Conservation (phyloP, 2,329 filamentous ascomycete species). For the Volutella citrinella region DNA sequence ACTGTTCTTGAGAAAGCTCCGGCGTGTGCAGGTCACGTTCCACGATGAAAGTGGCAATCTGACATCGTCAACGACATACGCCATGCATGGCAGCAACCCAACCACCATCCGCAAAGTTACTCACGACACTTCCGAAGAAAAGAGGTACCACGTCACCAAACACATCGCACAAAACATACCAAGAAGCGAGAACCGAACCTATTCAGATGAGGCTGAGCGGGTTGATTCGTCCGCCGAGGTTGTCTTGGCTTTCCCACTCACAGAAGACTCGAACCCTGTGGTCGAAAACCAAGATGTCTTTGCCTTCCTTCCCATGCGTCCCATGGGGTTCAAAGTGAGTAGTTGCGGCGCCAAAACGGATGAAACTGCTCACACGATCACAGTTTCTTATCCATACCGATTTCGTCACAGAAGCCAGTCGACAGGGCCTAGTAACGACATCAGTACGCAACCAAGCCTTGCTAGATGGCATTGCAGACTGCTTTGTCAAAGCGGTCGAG, state of each 20-base stretch:
- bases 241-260: constrained; percentile 45
- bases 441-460: constrained; percentile 39
- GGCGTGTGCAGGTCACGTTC: constrained; percentile 29
- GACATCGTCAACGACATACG: constrained; percentile 8
- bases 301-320: constrained; percentile 43
- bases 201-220: constrained; percentile 23
- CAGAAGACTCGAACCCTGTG: constrained; percentile 28
- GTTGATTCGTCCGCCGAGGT: constrained; percentile 32
- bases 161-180: constrained; percentile 25
- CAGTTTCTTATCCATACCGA: constrained; percentile 49
- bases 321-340: constrained; percentile 40
- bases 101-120: constrained; percentile 8
- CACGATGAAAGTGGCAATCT: constrained; percentile 17
- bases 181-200: constrained; percentile 33
- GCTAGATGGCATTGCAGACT: constrained; percentile 31
- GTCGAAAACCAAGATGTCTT: constrained; percentile 40
- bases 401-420: constrained; percentile 44
- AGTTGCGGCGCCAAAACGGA: too few species aligned
- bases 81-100: constrained; percentile 9
- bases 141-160: constrained; percentile 27
- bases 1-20: constrained; percentile 41
- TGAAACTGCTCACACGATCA: too few species aligned
- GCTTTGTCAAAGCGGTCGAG: constrained; percentile 36
- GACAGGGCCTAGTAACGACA: constrained; percentile 37
- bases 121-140: constrained; percentile 1